phyloP scores from a whole-genome alignment of 2,329 filamentous ascomycete species.

The Nannizziopsis arthrosporioides region DNA sequence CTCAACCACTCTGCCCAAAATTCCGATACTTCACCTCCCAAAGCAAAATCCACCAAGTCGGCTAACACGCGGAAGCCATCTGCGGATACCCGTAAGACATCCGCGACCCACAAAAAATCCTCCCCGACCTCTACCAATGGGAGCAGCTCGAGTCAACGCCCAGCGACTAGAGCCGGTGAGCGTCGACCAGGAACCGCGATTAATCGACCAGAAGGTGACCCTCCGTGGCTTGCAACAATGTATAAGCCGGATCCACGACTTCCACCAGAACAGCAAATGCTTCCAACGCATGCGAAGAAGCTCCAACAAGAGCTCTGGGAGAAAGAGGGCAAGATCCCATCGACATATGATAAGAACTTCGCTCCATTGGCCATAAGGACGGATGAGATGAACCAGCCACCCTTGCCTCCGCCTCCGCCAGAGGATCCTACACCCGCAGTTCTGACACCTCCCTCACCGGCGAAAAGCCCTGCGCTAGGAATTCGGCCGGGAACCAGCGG shows the following conservation, averaged over 20 bases:
- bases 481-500: slow-evolving; percentile 33
- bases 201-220: slow-evolving; percentile 79
- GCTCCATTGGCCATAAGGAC: slow-evolving; percentile 53
- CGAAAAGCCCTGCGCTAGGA: slow-evolving; percentile 25
- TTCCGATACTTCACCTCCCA: slow-evolving; percentile 15
- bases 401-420: slow-evolving; percentile 11
- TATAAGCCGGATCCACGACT: slow-evolving; percentile 92
- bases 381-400: slow-evolving; percentile 22
- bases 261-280: slow-evolving; percentile 86
- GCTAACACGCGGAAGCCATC: slow-evolving; percentile 29
- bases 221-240: slow-evolving; percentile 87
- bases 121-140: slow-evolving; percentile 25
- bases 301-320: slow-evolving; percentile 95
- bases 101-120: slow-evolving; percentile 26
- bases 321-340: slow-evolving; percentile 75
- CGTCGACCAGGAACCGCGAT: slow-evolving; percentile 42
- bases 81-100: slow-evolving; percentile 31
- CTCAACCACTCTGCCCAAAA: slow-evolving; percentile 17
- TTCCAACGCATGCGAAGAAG: slow-evolving; percentile 83
- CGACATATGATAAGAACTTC: slow-evolving; percentile 77
- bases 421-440: slow-evolving; percentile 8
- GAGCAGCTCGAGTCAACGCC: slow-evolving; percentile 38
- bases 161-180: slow-evolving; percentile 52
- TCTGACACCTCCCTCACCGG: slow-evolving; percentile 19
- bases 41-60: slow-evolving; percentile 23